Percentiles rank a stretch among this genome's conserved stretches.
Conservation (phyloP, 75 land plant genomes). For the Picea sitchensis region DNA sequence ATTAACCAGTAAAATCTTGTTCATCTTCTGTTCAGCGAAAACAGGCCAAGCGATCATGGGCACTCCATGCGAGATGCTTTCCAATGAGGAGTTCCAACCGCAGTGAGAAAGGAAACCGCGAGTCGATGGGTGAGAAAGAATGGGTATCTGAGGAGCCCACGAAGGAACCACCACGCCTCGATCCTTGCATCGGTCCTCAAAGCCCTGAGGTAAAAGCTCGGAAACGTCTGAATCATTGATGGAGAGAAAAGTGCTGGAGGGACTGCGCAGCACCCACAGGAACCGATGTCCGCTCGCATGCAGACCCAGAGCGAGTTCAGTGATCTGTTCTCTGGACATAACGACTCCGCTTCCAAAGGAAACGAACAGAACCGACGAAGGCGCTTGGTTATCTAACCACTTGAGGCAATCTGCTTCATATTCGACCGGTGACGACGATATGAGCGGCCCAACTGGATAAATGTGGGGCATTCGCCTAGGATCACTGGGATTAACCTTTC, state of each 20-base stretch:
- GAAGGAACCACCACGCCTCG: not conserved
- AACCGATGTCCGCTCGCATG: not conserved
- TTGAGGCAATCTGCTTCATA: not conserved
- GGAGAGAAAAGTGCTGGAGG: not conserved
- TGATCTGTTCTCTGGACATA: slow-evolving; percentile 14
- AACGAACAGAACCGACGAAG: slow-evolving; percentile 19
- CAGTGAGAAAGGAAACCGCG: slow-evolving; percentile 17
- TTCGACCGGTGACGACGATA: not conserved
- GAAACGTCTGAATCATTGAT: not conserved
- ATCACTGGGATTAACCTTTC: not conserved
- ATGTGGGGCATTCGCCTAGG: not conserved
- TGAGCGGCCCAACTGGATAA: not conserved
- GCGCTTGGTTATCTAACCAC: slow-evolving; percentile 22
- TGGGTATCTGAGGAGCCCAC: slow-evolving; percentile 1
- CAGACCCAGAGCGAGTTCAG: slow-evolving; percentile 8
- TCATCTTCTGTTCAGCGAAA: slow-evolving; percentile 20
- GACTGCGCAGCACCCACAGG: not conserved
- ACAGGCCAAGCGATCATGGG: slow-evolving; percentile 33
- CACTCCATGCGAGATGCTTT: slow-evolving; percentile 12
- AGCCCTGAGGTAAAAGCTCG: not conserved
- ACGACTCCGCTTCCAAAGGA: slow-evolving; percentile 34
- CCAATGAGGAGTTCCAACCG: not conserved
- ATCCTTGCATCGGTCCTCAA: not conserved
- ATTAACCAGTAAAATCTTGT: slow-evolving; percentile 3
- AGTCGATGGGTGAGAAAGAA: slow-evolving; percentile 17